Base-by-base conservation (phyloP, 306 rosid species). In the Rubus parviflorus region DNA sequence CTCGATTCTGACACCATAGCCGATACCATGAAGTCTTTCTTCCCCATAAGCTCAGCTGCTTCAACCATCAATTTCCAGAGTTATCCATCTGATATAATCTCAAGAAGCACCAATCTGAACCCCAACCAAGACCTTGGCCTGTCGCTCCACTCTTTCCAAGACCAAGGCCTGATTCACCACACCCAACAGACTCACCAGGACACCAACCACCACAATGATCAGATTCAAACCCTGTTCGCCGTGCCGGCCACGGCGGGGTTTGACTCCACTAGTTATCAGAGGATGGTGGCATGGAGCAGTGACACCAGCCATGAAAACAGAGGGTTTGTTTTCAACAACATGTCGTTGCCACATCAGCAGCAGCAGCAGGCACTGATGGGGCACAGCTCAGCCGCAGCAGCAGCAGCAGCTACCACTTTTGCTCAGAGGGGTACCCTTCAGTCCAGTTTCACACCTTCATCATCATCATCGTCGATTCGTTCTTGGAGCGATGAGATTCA, bases 131-230 rank as follows among this genome's bases (percentile, higher is more conserved):
- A 93, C 81, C 95, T 91, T 38, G 97, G 92, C 37, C 88, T 93
- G 6, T 91, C 96, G 41, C 92, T 93, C 47, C 98, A 91, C 62
- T 82, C 86, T 7, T 82, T 90, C 81, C 96, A 87, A 22, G 87
- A 87, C 42, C 83, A 81, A 40, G 83, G 74, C 42, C 23, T 85
- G 4, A 79, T 81, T 70, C 60, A 79, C 68, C 80, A 58, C 23
- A 23, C 56, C 19, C 77, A 73, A 14, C 85, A 82, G 54, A 66
- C 90, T 20, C 86, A 82, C 16, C 69, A 38, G 82, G 72, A 70
- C 61, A 22, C 48, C 81, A 77, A 71, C 38, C 85, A 62, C 83
- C 75, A 56, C 84, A 81, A 69, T 38, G 87, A 81, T 60, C 86
- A 86, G 75, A 69, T 68, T 48, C 68, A 61, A 20, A 65, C 78